phyloP scores from a whole-genome alignment of 257 asterid species.

The Ehretia macrophylla region DNA sequence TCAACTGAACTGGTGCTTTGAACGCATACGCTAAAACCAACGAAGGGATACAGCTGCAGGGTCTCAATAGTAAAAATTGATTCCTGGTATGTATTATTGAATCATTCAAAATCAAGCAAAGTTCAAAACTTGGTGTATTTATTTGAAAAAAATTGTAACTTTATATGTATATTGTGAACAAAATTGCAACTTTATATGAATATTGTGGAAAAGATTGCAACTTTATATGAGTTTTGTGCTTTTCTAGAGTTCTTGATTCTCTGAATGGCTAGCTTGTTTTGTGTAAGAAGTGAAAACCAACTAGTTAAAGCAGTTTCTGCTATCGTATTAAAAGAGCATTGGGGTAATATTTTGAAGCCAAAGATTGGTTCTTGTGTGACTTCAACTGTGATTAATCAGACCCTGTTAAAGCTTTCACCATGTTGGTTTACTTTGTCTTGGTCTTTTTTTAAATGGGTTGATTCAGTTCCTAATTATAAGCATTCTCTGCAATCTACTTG shows the following conservation, averaged over 20 bases:
- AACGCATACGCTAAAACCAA: too few species aligned
- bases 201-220: too few species aligned
- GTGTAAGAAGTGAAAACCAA: slow-evolving; percentile 30
- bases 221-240: too few species aligned
- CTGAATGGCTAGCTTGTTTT: slow-evolving; percentile 41
- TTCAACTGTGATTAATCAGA: slow-evolving; percentile 52
- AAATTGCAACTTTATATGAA: too few species aligned
- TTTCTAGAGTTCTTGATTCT: neutral
- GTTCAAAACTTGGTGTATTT: too few species aligned
- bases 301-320: slow-evolving; percentile 49
- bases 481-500: slow-evolving; percentile 73
- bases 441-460: slow-evolving; percentile 84
- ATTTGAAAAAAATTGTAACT: too few species aligned
- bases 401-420: slow-evolving; percentile 44
- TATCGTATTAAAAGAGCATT: slow-evolving; percentile 58
- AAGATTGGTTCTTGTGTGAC: slow-evolving; percentile 57
- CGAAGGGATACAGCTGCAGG: too few species aligned
- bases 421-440: slow-evolving; percentile 41
- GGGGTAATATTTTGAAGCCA: slow-evolving; percentile 65
- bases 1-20: too few species aligned
- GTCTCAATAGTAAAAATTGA: too few species aligned
- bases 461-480: slow-evolving; percentile 57
- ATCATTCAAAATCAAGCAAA: too few species aligned
- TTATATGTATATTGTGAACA: too few species aligned
- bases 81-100: too few species aligned